Base-by-base conservation (phyloP, 768 basidiomycete genomes). In the Phaffia australis region DNA sequence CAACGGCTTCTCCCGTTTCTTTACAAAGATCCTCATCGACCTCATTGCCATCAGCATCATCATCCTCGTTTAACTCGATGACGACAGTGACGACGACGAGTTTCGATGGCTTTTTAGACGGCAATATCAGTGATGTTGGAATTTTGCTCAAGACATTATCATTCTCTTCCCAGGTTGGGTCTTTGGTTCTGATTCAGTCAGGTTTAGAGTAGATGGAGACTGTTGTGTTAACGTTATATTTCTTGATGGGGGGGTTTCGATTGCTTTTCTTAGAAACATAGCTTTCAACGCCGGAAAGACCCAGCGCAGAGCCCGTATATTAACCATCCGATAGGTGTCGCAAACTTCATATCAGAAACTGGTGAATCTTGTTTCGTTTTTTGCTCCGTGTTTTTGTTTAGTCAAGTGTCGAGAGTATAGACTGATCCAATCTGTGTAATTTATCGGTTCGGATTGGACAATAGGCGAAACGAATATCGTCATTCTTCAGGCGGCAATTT, bases 321-420 rank as follows among this genome's bases (percentile, higher is more conserved):
- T 51, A 66, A 66, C 29, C 65, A 66, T 54, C 65, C 65, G 42
- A 56, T 65, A 35, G 58, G 46, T 30, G 64, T 65, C 15, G 57
- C 64, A 27, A 65, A 60, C 64, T 65, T 65, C 49, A 42, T 65
- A 3, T n/a, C 49, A 9, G 56, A 59, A 8, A 59, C 64, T 6
- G 64, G 64, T 65, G 46, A 42, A 55, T 56, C 51, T 27, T 1
- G 18, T 11, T 23, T 7, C 48, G 4, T 16, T 32, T 9, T 27
- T 14, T 5, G n/a, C 14, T 3, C 23, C 1, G 18, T 5, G 19
- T 47, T 25, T 25, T 14, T 16, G 51, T 27, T 18, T 6, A 7
- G 25, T 47, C 9, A 19, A 46, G 32, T 25, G 58, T 15, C 42
- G 18, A 25, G 30, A 35, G 21, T 35, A 14, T 3, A 25, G 46